Evolutionary conservation across 1,284 basidiomycete genomes (phyloP).

Genomic region (Singerocomus inundabilis): DNA sequence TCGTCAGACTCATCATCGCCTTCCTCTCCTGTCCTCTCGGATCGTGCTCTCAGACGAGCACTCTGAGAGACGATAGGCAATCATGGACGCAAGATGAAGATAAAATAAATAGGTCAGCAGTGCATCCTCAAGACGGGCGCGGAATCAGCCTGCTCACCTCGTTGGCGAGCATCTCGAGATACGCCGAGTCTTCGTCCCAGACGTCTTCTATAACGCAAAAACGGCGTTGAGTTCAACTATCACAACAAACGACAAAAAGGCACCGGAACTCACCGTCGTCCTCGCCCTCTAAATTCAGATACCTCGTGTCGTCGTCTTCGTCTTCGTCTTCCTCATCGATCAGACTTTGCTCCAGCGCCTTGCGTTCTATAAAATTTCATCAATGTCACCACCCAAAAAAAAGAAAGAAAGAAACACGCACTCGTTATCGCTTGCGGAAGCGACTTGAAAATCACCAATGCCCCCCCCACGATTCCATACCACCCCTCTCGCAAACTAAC

Average conservation of each 20-base stretch:
- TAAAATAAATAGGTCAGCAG: neutral
- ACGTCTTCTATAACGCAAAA: constrained; percentile 56
- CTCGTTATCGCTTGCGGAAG: constrained; percentile 72
- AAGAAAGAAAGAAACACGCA: constrained; percentile 22
- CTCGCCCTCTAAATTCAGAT: constrained; percentile 65
- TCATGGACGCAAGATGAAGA: too few species aligned
- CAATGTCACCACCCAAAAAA: neutral
- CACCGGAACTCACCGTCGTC: constrained; percentile 52
- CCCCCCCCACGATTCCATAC: constrained; percentile 69
- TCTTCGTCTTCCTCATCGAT: constrained; percentile 63
- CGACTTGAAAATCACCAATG: constrained; percentile 70
- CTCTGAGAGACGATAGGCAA: constrained; percentile 41
- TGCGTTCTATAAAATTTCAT: constrained; percentile 49
- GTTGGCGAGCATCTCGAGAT: constrained; percentile 76
- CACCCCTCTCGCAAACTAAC: constrained; percentile 63
- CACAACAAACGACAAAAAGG: neutral
- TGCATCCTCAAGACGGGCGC: neutral
- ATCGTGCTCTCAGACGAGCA: constrained; percentile 63
- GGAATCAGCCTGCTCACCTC: constrained; percentile 50
- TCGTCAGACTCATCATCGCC: constrained; percentile 50
- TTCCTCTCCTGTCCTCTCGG: constrained; percentile 40
- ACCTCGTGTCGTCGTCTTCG: constrained; percentile 53
- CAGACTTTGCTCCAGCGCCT: constrained; percentile 57
- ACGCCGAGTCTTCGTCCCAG: constrained; percentile 82
- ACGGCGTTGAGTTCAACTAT: constrained; percentile 1